Evolutionary conservation across 208 protist species (phyloP).

Genomic region (Leishmania martiniquensis): DNA sequence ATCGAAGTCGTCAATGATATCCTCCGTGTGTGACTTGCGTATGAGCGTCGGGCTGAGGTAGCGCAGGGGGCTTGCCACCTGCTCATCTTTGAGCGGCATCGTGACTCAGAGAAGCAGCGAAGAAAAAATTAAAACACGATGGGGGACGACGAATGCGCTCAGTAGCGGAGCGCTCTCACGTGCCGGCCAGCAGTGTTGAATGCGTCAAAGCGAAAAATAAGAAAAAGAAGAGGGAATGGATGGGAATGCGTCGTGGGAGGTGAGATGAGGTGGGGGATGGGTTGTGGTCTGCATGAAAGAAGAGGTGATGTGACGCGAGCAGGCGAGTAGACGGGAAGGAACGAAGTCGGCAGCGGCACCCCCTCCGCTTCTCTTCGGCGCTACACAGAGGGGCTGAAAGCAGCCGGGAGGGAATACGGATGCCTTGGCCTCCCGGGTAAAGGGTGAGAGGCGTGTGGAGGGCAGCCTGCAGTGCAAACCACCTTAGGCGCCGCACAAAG

Average conservation of each 20-base stretch:
- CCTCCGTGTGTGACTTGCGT: background rate
- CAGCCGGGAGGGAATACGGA: background rate
- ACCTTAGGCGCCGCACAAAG: background rate
- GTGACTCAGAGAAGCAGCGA: background rate
- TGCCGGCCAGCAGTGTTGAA: background rate
- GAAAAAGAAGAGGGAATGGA: background rate
- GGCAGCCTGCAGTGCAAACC: background rate
- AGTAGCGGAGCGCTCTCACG: background rate
- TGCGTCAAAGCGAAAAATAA: background rate
- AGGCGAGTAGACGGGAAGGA: background rate
- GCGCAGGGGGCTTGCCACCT: constrained; percentile 3
- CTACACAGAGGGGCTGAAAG: background rate
- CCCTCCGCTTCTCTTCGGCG: background rate
- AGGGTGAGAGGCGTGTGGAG: background rate
- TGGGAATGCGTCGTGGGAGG: too few species aligned
- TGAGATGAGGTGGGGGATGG: background rate
- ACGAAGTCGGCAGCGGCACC: background rate
- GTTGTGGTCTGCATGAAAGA: too few species aligned
- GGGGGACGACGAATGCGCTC: background rate
- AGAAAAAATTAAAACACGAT: constrained; percentile 1
- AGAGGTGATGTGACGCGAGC: too few species aligned
- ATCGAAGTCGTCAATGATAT: constrained; percentile 13
- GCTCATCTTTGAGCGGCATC: constrained; percentile 13
- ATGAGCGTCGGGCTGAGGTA: constrained; percentile 13
- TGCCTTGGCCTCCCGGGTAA: background rate